Evolutionary conservation across 108 stramenopile species (phyloP).

Genomic region (Ochromonas danica): DNA sequence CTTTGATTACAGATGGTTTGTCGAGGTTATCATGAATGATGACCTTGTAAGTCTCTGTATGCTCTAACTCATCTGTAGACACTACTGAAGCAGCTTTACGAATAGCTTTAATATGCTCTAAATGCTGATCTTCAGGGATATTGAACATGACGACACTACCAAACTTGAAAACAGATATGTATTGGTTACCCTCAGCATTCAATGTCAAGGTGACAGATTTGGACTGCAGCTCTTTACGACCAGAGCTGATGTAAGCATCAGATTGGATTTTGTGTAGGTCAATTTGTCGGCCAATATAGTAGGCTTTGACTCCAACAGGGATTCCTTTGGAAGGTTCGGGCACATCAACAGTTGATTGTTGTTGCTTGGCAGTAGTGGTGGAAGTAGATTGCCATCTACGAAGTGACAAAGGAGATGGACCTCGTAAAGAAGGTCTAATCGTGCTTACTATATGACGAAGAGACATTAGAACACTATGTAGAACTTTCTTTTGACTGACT

Average conservation of each 20-base stretch:
- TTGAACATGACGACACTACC: slow-evolving; percentile 86
- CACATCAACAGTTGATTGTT: no score
- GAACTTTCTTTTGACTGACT: no score
- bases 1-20: slow-evolving; percentile 55
- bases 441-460: no score
- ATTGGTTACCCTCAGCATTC: slow-evolving; percentile 52
- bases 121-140: slow-evolving; percentile 64
- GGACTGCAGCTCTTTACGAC: not conserved
- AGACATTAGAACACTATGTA: no score
- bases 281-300: not conserved
- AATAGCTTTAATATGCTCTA: slow-evolving; percentile 62
- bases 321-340: no score
- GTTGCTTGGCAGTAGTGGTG: no score
- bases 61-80: slow-evolving; percentile 68
- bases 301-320: not conserved
- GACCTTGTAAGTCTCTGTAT: slow-evolving; percentile 71
- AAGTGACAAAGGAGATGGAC: no score
- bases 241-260: not conserved
- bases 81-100: slow-evolving; percentile 64
- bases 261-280: not conserved
- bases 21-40: slow-evolving; percentile 33
- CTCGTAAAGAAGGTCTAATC: no score
- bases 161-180: slow-evolving; percentile 78
- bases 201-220: slow-evolving; percentile 11
- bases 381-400: no score